These are phyloP conservation scores for Neopestalotiopsis rosae DNA, from an alignment of 2,329 filamentous ascomycete genomes.

Conservation along the genomic window DNA sequence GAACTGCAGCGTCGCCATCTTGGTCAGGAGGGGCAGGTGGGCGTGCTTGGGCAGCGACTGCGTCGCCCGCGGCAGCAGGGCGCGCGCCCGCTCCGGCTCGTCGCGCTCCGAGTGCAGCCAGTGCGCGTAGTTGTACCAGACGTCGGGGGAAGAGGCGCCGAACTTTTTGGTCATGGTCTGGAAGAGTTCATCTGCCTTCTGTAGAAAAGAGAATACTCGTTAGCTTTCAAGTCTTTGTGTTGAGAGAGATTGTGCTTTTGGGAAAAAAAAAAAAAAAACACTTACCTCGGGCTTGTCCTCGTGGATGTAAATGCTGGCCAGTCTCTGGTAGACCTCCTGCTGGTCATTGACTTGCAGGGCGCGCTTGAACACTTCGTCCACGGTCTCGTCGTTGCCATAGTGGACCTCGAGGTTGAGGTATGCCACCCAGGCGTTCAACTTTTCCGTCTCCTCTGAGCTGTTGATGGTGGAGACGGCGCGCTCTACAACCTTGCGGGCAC, in stretches of 20 bases:
- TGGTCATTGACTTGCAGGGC: constrained; percentile 94
- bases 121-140: constrained; percentile 94
- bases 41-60: constrained; percentile 77
- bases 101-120: constrained; percentile 81
- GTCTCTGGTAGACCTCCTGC: constrained; percentile 84
- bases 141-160: constrained; percentile 76
- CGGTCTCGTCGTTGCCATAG: constrained; percentile 81
- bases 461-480: constrained; percentile 90
- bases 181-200: constrained; percentile 91
- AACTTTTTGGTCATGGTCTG: constrained; percentile 88
- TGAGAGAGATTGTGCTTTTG: neutral
- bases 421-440: constrained; percentile 94
- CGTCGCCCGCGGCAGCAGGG: constrained; percentile 80
- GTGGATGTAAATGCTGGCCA: constrained; percentile 94
- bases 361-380: constrained; percentile 87
- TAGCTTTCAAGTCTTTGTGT: constrained; percentile 27
- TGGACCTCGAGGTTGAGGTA: constrained; percentile 92
- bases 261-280: no score
- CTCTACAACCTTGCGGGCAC: constrained; percentile 87
- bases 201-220: constrained; percentile 30
- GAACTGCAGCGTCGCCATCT: constrained; percentile 93
- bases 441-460: constrained; percentile 88
- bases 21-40: constrained; percentile 77
- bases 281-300: constrained; percentile 83
- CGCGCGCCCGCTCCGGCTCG: constrained; percentile 75